Percentiles rank a stretch among this genome's conserved stretches.
Conservation (phyloP, 2,329 filamentous ascomycete genomes). For the Trichophyton simii region DNA sequence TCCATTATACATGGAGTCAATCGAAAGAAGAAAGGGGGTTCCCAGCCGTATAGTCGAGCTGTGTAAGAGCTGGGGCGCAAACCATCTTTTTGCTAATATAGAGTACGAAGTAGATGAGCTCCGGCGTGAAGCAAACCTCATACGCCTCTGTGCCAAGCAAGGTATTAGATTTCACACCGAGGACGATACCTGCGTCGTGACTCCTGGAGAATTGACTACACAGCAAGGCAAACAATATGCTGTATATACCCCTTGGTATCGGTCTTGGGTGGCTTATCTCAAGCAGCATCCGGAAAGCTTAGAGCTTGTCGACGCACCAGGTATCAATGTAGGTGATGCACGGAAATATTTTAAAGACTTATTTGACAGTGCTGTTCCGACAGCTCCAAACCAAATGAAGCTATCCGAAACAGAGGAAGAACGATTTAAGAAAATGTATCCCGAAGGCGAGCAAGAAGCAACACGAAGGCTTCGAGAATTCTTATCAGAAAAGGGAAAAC, state of each 20-base stretch:
- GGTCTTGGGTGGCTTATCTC: conserved; percentile 60
- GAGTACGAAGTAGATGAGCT: conserved; percentile 91
- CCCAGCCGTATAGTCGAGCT: conserved; percentile 51
- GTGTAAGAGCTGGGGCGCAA: conserved; percentile 58
- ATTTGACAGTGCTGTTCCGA: conserved; percentile 51
- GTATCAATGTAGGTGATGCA: conserved; percentile 41
- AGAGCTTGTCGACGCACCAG: conserved; percentile 46
- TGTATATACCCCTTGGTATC: conserved; percentile 74
- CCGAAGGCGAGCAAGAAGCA: conserved; percentile 64
- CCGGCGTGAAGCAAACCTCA: conserved; percentile 57
- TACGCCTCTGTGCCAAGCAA: conserved; percentile 47
- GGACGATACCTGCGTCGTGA: conserved; percentile 73
- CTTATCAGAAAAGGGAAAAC: conserved; percentile 48
- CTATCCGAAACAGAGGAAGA: conserved; percentile 48
- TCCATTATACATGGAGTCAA: conserved; percentile 62
- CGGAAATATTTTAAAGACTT: conserved; percentile 41
- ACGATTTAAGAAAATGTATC: conserved; percentile 51
- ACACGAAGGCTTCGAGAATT: conserved; percentile 52
- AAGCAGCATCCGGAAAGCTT: conserved; percentile 58
- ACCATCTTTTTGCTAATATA: conserved; percentile 67
- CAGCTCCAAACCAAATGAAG: conserved; percentile 50
- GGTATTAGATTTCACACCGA: conserved; percentile 58
- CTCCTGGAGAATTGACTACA: conserved; percentile 55
- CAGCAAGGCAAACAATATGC: conserved; percentile 66
- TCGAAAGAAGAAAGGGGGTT: conserved; percentile 52